Evolutionary conservation across 2,329 filamentous ascomycete species (phyloP), one percentile per base, ranked within the genome.

Genomic region (Incumbomyces lentus): DNA sequence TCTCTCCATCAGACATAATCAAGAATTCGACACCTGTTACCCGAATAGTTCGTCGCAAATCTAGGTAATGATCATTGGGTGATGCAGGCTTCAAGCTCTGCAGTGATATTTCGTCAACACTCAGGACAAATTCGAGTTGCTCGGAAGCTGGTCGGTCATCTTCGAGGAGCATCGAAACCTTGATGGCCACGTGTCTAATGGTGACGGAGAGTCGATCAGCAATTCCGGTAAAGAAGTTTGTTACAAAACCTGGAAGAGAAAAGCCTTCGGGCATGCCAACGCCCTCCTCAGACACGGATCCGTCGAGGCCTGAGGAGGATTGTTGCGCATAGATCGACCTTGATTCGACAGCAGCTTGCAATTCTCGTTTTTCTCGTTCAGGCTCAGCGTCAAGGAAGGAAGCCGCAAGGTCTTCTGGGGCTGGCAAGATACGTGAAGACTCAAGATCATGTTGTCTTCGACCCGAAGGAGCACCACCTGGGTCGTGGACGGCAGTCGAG

Each of bases 321-420:
- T 73, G 69, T 31, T 76, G 71, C 32, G 77, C 58, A 33, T 66
- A 57, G 40, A 71, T 67, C 16, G 73, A 71, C 49, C 69, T 71
- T 5, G 71, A 70, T 19, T 69, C 66, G 31, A 81, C 63, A 22
- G 73, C 74, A 30, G 76, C 75, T 57, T 79, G 68, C 32, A 82
- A 62, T 58, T 80, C 73, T 46, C 69, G 68, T 48, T 71, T 73
- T 56, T 81, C 75, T 49, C 75, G 70, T 22, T 62, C 63, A 10
- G 78, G 73, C 58, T 81, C 77, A 2, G 76, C 66, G 47, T 74
- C 62, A 13, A 81, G 64, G 58, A 82, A 81, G 2, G 78, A 81
- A 51, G 74, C 67, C 6, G 79, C 77, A 36, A 82, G 64, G 50
- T 78, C 74, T 47, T 76, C 65, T 3, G 77, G 68, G 0, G 73